These are phyloP conservation scores for Phytophthora niederhauseri DNA, from an alignment of 352 stramenopile species.

Conservation along the genomic window DNA sequence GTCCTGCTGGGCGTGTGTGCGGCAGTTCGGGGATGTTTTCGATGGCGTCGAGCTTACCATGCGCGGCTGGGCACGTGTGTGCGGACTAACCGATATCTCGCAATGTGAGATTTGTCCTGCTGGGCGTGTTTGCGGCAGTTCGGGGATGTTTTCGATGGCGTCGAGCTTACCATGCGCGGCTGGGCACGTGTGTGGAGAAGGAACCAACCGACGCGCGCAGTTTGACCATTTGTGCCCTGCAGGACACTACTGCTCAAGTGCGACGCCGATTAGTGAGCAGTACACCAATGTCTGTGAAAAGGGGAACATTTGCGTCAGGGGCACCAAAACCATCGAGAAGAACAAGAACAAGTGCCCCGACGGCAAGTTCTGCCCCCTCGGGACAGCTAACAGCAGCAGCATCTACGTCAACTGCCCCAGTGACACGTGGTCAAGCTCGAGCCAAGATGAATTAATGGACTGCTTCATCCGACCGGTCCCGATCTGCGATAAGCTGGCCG, in stretches of 20 bases:
- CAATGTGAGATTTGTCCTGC: conserved; percentile 95
- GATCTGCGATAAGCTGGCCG: conserved; percentile 94
- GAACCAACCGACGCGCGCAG: conserved; percentile 90
- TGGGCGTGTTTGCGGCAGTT: conserved; percentile 94
- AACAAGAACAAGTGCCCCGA: conserved; percentile 94
- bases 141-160: conserved; percentile 86
- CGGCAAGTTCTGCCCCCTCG: conserved; percentile 93
- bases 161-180: conserved; percentile 90
- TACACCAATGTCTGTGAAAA: conserved; percentile 85
- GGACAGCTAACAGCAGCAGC: conserved; percentile 84
- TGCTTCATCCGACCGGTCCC: conserved; percentile 90
- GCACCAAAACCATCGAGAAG: conserved; percentile 87
- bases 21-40: conserved; percentile 90
- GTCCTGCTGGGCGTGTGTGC: conserved; percentile 94
- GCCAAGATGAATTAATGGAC: conserved; percentile 82
- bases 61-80: conserved; percentile 94
- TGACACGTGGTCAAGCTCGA: conserved; percentile 87
- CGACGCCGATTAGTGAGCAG: conserved; percentile 86
- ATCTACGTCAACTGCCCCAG: conserved; percentile 92
- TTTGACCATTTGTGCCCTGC: conserved; percentile 94
- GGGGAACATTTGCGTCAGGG: conserved; percentile 92
- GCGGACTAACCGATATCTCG: conserved; percentile 95
- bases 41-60: conserved; percentile 84
- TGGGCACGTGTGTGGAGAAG: conserved; percentile 94
- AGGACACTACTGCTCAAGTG: conserved; percentile 90